Conservation (phyloP, 2,329 filamentous ascomycete species). For the Tetracladium maxilliforme region DNA sequence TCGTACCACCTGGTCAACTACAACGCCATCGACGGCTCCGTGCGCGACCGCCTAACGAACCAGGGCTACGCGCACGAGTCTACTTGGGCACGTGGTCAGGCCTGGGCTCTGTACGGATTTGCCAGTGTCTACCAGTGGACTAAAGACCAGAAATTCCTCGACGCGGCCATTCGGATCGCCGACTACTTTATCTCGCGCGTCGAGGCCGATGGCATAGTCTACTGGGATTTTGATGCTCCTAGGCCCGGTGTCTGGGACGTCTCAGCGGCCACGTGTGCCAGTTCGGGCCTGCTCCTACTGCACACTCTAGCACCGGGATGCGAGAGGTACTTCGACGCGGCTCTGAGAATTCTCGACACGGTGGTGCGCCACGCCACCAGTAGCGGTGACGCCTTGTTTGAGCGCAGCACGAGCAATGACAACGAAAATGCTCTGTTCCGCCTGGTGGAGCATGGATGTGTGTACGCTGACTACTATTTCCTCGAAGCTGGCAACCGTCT, state of each 20-base stretch:
- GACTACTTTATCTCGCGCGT: constrained; percentile 28
- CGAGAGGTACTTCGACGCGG: no score
- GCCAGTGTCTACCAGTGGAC: constrained; percentile 31
- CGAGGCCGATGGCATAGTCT: constrained; percentile 11
- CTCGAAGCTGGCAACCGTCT: constrained; percentile 24
- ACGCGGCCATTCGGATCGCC: constrained; percentile 24
- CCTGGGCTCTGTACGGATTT: constrained; percentile 32
- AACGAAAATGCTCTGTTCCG: constrained; percentile 19
- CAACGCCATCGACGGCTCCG: constrained; percentile 15
- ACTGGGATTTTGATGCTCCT: constrained; percentile 32
- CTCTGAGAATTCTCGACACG: no score
- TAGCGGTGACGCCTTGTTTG: constrained; percentile 17
- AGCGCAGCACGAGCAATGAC: constrained; percentile 20
- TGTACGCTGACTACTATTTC: constrained; percentile 26
- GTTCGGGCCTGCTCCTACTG: constrained; percentile 8
- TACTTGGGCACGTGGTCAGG: constrained; percentile 28
- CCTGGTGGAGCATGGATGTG: constrained; percentile 22
- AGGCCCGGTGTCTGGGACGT: constrained; percentile 8
- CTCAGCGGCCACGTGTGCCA: no score
- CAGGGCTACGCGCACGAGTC: constrained; percentile 22
- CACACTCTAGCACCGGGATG: constrained; percentile 2
- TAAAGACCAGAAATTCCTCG: constrained; percentile 20
- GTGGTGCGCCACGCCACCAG: constrained; percentile 7
- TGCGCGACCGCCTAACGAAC: constrained; percentile 20
- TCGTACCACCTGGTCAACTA: constrained; percentile 24